Evolutionary conservation across 2,329 filamentous ascomycete genomes (phyloP), one percentile per base, ranked within the genome.

Genomic region (Westerdykella sp.): DNA sequence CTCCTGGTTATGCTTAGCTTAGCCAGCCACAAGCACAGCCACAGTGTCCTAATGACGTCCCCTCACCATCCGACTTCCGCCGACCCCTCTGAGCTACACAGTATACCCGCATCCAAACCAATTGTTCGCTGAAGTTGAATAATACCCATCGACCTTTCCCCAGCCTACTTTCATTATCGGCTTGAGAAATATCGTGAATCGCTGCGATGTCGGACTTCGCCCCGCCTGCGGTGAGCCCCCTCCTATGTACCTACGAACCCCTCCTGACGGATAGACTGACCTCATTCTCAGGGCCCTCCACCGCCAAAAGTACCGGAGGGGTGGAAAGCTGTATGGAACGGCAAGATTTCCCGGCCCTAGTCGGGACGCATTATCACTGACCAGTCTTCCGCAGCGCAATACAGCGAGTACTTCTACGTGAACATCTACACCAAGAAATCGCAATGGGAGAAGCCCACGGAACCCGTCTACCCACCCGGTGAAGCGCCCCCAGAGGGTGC

Each of bases 341-440:
- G 53, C 56, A 40, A 6, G 34, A 38, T 22, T 35, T 35, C n/a
- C n/a, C n/a, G 7, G 7, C 32, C 9, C n/a, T 10, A 3, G 5
- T 12, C 13, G 5, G 3, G 30, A 10, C 9, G 25, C 22, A 34
- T 23, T 31, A 5, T 7, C 16, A 6, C 14, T 28, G n/a, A 34
- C 39, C 9, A 37, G 14, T 9, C 38, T 32, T 12, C 16, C 37
- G n/a, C 43, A 62, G 81, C 85, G 0, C 82, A 93, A 60, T 95
- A 95, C 73, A 84, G 84, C 59, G 84, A 93, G 77, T 95, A 87
- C 83, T 95, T 93, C 78, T 96, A 86, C 71, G 85, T 95, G 47
- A 93, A 96, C 71, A 79, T 85, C 48, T 79, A 83, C 67, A 95
- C 89, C 51, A 93, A 93, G 60, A 77, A 85, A 62, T 95, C 90